Evolutionary conservation across 441 rosid genomes (phyloP).

Genomic region (Lepidium campestre): DNA sequence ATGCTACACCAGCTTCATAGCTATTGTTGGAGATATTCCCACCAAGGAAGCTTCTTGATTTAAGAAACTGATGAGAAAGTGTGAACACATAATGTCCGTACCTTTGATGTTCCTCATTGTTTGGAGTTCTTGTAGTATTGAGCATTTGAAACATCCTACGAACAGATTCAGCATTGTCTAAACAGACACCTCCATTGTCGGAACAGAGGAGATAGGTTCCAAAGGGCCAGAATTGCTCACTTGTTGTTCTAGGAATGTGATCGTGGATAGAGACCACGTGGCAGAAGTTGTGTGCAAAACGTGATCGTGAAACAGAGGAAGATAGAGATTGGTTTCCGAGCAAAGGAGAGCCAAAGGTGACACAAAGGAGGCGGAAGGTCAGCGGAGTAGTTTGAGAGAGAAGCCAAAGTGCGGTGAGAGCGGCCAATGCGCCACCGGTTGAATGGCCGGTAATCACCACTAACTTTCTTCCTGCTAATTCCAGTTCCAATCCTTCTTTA

Average conservation of each 20-base stretch:
- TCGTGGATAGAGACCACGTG: slow-evolving; percentile 61
- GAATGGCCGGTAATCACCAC: slow-evolving; percentile 79
- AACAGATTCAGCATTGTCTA: slow-evolving; percentile 49
- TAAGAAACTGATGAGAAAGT: slow-evolving; percentile 38
- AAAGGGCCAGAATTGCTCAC: slow-evolving; percentile 53
- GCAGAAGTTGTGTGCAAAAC: slow-evolving; percentile 67
- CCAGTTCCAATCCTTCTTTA: not conserved
- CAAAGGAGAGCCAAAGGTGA: slow-evolving; percentile 81
- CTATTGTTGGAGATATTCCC: slow-evolving; percentile 42
- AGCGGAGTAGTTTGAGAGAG: slow-evolving; percentile 36
- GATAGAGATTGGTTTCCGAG: slow-evolving; percentile 58
- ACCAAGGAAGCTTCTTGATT: slow-evolving; percentile 29
- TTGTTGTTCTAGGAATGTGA: slow-evolving; percentile 38
- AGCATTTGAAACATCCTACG: slow-evolving; percentile 46
- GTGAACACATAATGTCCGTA: slow-evolving; percentile 45
- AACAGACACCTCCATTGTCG: slow-evolving; percentile 59
- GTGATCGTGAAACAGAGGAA: slow-evolving; percentile 39
- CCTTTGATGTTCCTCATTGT: slow-evolving; percentile 53
- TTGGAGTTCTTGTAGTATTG: slow-evolving; percentile 13
- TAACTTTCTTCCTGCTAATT: slow-evolving; percentile 30
- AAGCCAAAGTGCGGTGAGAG: slow-evolving; percentile 71
- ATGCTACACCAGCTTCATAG: slow-evolving; percentile 52
- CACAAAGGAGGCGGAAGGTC: slow-evolving; percentile 42
- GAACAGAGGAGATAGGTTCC: slow-evolving; percentile 69
- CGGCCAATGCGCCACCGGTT: slow-evolving; percentile 58